These are phyloP conservation scores for Lactarius tabidus DNA, from an alignment of 768 basidiomycete species.

Conservation along the genomic window DNA sequence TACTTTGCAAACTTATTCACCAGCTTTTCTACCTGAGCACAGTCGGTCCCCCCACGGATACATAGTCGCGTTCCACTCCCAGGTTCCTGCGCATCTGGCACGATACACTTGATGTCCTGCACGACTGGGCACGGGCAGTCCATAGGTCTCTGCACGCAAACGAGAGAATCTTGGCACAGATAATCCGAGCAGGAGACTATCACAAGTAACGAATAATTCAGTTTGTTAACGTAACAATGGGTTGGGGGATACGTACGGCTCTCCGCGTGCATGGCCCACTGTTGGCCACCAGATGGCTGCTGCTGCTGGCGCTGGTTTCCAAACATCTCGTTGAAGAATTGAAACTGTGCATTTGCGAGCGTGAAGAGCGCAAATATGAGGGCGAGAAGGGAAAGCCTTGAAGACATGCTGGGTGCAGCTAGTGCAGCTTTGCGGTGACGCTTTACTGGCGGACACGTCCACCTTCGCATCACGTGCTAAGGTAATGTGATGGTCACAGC, in stretches of 20 bases:
- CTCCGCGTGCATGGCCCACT: conserved; percentile 24
- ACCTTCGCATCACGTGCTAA: neutral
- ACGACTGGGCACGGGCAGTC: conserved; percentile 76
- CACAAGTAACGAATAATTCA: neutral
- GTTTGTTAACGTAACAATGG: neutral
- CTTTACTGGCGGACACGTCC: too few species aligned
- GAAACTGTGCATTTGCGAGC: conserved; percentile 22
- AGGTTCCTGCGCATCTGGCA: conserved; percentile 57
- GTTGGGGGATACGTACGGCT: conserved; percentile 17
- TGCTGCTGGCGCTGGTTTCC: conserved; percentile 22
- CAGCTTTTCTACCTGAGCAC: conserved; percentile 56
- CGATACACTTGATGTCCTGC: conserved; percentile 71
- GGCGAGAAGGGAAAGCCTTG: conserved; percentile 7
- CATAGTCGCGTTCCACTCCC: conserved; percentile 63
- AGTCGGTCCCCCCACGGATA: conserved; percentile 59
- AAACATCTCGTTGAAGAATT: conserved; percentile 26
- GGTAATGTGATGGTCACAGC: neutral
- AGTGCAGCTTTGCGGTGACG: neutral
- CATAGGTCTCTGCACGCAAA: conserved; percentile 57
- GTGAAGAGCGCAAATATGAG: conserved; percentile 11
- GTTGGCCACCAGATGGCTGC: conserved; percentile 22
- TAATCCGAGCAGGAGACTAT: conserved; percentile 73
- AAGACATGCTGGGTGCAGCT: neutral
- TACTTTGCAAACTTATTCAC: conserved; percentile 38
- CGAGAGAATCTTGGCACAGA: conserved; percentile 69